Evolutionary conservation across 345 rosid genomes (phyloP).

Genomic region (Turnera subulata): DNA sequence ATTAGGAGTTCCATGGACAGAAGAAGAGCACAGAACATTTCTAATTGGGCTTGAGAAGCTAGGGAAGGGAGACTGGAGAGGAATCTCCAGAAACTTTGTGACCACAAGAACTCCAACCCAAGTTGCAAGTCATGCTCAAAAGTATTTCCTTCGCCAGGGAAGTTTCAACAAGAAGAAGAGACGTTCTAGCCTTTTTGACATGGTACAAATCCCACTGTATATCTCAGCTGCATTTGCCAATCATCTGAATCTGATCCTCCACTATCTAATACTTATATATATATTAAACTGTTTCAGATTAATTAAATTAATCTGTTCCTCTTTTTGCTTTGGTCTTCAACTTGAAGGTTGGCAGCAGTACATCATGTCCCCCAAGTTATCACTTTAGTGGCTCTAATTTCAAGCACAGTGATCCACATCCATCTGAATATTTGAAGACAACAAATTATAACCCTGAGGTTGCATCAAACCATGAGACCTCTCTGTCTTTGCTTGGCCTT

Average conservation of each 20-base stretch:
- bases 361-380: neutral
- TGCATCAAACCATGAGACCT: constrained; percentile 1
- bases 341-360: constrained; percentile 23
- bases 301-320: neutral
- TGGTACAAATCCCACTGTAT: constrained; percentile 22
- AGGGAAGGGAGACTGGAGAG: constrained; percentile 78
- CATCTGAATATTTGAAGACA: constrained; percentile 1
- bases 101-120: constrained; percentile 68
- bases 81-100: constrained; percentile 56
- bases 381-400: constrained; percentile 3
- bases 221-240: too few relatives aligned
- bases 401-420: constrained; percentile 2
- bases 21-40: constrained; percentile 56
- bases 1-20: constrained; percentile 69
- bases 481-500: constrained; percentile 11
- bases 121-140: constrained; percentile 76
- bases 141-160: constrained; percentile 55
- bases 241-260: neutral
- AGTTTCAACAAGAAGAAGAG: constrained; percentile 48
- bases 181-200: constrained; percentile 62
- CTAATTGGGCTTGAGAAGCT: constrained; percentile 53
- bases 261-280: neutral
- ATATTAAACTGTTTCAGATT: neutral
- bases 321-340: neutral
- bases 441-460: neutral